phyloP scores from a whole-genome alignment of 2,329 filamentous ascomycete species.

The Endoconidiophora polonica region DNA sequence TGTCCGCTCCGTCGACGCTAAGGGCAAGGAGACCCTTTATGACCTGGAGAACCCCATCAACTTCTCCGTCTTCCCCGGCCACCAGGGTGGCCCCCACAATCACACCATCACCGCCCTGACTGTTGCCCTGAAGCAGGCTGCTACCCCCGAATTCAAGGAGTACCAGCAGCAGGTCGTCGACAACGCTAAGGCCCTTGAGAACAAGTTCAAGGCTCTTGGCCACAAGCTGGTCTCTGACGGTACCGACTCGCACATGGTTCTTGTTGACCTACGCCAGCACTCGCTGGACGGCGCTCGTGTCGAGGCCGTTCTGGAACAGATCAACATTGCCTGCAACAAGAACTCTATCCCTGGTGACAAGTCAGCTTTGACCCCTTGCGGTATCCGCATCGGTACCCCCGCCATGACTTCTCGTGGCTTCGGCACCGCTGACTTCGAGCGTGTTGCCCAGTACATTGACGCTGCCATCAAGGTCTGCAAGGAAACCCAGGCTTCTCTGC shows the following conservation, averaged over 20 bases:
- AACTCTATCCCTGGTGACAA: conserved; percentile 97
- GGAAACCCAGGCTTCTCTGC: conserved; percentile 66
- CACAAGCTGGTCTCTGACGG: conserved; percentile 93
- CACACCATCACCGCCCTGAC: conserved; percentile 97
- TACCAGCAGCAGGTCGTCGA: conserved; percentile 87
- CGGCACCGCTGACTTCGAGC: conserved; percentile 78
- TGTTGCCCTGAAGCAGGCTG: conserved; percentile 88
- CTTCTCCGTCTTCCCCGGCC: conserved; percentile 96
- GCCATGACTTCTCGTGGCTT: conserved; percentile 97
- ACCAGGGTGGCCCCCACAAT: conserved; percentile 98
- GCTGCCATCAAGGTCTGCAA: conserved; percentile 76
- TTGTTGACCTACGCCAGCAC: conserved; percentile 80
- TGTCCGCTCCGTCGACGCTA: conserved; percentile 73
- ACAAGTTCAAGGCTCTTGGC: conserved; percentile 67
- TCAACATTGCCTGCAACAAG: conserved; percentile 99
- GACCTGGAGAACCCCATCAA: conserved; percentile 95
- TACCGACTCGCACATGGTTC: conserved; percentile 95
- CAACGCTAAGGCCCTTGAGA: conserved; percentile 85
- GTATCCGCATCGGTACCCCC: conserved; percentile 89
- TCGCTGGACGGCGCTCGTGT: conserved; percentile 84
- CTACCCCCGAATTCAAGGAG: conserved; percentile 73
- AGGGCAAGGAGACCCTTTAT: conserved; percentile 82
- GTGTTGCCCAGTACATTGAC: conserved; percentile 80
- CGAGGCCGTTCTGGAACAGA: conserved; percentile 89
- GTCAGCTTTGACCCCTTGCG: conserved; percentile 83